A percentile compares a stretch with the other conserved stretches of the same genome.
phyloP scores from a whole-genome alignment of 1,139 yeast species.

The Pneumocystis jirovecii region DNA sequence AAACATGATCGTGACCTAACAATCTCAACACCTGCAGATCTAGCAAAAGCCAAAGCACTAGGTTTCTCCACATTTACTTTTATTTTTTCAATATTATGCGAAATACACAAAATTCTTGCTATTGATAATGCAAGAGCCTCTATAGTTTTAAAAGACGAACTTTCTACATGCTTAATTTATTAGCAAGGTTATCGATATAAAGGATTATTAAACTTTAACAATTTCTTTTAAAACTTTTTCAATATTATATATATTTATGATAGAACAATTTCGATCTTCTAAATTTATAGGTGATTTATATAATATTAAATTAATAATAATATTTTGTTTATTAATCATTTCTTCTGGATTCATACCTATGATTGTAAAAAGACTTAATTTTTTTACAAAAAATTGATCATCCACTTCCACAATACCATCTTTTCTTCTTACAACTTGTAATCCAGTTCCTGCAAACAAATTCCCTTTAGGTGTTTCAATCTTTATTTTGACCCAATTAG shows the following conservation, averaged over 20 bases:
- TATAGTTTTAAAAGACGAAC: constrained; percentile 71
- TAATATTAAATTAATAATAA: constrained; percentile 42
- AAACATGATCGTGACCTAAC: constrained; percentile 32
- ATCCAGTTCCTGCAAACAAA: constrained; percentile 39
- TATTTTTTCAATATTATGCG: constrained; percentile 27
- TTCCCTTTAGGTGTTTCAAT: constrained; percentile 40
- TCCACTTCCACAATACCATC: constrained; percentile 13
- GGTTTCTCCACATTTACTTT: constrained; percentile 65
- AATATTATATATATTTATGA: constrained; percentile 20
- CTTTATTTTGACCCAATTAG: constrained; percentile 33
- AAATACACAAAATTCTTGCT: constrained; percentile 44
- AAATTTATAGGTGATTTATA: constrained; percentile 18
- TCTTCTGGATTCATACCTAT: constrained; percentile 91
- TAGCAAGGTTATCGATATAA: constrained; percentile 21
- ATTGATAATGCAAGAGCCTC: constrained; percentile 75
- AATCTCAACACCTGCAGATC: constrained; percentile 78
- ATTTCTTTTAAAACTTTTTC: constrained; percentile 23
- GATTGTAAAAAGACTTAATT: constrained; percentile 50
- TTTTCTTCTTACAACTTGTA: constrained; percentile 27
- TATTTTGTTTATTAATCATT: constrained; percentile 61
- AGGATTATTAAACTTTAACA: neutral
- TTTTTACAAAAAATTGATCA: constrained; percentile 37
- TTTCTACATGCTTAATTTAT: constrained; percentile 43
- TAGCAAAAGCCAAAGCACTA: constrained; percentile 72
- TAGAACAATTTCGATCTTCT: neutral